Evolutionary conservation across 495 filamentous ascomycete species (phyloP).

Genomic region (Annulohypoxylon maeteangense): DNA sequence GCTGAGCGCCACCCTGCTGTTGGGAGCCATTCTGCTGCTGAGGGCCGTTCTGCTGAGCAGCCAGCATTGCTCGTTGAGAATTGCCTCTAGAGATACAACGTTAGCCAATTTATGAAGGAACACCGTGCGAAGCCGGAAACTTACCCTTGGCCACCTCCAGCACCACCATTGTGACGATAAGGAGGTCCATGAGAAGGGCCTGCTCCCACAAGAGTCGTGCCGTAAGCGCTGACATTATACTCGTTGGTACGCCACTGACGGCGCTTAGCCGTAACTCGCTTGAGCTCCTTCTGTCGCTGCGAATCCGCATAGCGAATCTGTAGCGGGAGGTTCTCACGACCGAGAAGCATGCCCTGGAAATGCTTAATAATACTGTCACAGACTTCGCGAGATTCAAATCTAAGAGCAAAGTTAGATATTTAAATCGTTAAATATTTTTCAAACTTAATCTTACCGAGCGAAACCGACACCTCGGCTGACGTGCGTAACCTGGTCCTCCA

Average conservation of each 20-base stretch:
- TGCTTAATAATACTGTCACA: constrained; percentile 86
- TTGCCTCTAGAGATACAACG: constrained; percentile 1
- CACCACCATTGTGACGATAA: constrained; percentile 33
- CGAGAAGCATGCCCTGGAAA: constrained; percentile 78
- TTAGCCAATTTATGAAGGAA: neutral
- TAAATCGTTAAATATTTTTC: neutral
- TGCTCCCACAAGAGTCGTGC: constrained; percentile 62
- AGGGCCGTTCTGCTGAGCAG: neutral
- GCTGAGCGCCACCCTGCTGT: neutral
- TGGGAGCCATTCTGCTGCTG: neutral
- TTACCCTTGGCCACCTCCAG: constrained; percentile 11
- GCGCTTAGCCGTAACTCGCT: constrained; percentile 90
- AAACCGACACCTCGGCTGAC: constrained; percentile 96
- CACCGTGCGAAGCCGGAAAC: neutral
- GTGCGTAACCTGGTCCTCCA: constrained; percentile 82
- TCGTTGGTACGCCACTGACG: constrained; percentile 94
- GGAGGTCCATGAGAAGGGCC: constrained; percentile 52
- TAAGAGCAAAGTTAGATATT: constrained; percentile 51
- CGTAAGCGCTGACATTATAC: constrained; percentile 79
- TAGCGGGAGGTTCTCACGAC: constrained; percentile 78
- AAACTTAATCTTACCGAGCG: constrained; percentile 73
- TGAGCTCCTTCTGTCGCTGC: constrained; percentile 92
- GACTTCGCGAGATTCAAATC: constrained; percentile 86
- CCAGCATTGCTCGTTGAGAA: neutral
- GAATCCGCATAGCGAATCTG: constrained; percentile 98